These are phyloP conservation scores for Metschnikowia amazonensis DNA, from an alignment of 805 yeast genomes.

Conservation along the genomic window DNA sequence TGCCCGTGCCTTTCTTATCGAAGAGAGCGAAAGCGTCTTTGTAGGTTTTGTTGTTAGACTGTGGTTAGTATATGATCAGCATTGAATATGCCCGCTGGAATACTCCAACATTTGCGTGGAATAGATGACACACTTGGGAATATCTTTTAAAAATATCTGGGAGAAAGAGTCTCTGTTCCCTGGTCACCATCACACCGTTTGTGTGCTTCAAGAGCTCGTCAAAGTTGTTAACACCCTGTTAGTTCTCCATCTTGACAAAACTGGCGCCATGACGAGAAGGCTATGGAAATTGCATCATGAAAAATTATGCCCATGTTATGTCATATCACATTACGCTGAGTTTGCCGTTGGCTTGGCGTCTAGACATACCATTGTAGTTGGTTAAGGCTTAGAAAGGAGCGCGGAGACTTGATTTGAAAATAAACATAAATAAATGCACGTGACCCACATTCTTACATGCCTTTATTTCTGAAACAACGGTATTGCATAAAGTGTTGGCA, in stretches of 20 bases:
- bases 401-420: slow-evolving; percentile 1
- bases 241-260: too few relatives aligned
- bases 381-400: neutral
- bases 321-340: neutral
- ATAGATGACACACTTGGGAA: too few relatives aligned
- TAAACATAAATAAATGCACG: slow-evolving; percentile 8
- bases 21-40: slow-evolving; percentile 96
- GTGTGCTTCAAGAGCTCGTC: too few relatives aligned
- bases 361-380: slow-evolving; percentile 6
- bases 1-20: slow-evolving; percentile 94
- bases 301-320: neutral
- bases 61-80: slow-evolving; percentile 12
- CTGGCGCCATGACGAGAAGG: neutral
- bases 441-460: slow-evolving; percentile 2
- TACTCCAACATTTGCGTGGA: too few relatives aligned
- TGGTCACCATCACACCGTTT: too few relatives aligned
- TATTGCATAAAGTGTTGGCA: neutral
- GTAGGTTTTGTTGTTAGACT: slow-evolving; percentile 43
- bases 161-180: too few relatives aligned
- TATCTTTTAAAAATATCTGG: too few relatives aligned
- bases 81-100: neutral
- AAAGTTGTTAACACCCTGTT: too few relatives aligned
- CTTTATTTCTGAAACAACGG: neutral
- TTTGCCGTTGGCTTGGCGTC: neutral
- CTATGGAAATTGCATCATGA: neutral